Conservation (phyloP, 2,329 filamentous ascomycete species). For the Fusarium sp. region DNA sequence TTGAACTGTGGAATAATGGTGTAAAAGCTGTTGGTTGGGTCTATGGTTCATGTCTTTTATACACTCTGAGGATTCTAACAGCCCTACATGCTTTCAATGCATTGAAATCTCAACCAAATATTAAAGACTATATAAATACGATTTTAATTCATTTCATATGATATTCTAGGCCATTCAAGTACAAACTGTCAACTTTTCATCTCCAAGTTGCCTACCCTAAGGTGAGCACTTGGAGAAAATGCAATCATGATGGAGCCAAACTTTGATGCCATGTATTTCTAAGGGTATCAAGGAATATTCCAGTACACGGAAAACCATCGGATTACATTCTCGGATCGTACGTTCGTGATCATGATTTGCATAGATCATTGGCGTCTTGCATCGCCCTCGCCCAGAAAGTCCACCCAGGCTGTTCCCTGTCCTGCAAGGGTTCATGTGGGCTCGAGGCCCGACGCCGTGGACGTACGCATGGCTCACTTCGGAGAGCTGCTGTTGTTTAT, state of each 20-base stretch:
- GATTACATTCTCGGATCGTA: not conserved
- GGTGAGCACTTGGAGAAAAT: not conserved
- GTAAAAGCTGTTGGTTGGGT: too few species aligned
- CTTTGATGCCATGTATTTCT: slow-evolving; percentile 27
- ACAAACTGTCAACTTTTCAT: not conserved
- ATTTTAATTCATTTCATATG: not conserved
- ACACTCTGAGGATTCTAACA: fast-evolving
- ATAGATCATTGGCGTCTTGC: not conserved
- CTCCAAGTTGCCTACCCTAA: not conserved
- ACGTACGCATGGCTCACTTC: slow-evolving; percentile 7
- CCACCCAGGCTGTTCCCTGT: not conserved
- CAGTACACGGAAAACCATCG: slow-evolving; percentile 4
- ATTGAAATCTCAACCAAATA: too few species aligned
- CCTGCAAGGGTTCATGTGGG: not conserved
- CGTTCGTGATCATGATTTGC: not conserved
- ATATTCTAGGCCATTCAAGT: not conserved
- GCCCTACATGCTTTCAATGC: too few species aligned
- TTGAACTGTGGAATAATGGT: not conserved
- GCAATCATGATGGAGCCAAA: not conserved
- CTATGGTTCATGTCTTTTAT: not conserved
- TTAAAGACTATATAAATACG: not conserved
- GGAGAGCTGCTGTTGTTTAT: slow-evolving; percentile 5
- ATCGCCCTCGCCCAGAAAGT: not conserved
- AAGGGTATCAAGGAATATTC: slow-evolving; percentile 30
- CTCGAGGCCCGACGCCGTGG: slow-evolving; percentile 9